Evolutionary conservation across 2,329 filamentous ascomycete genomes (phyloP), one percentile per base, ranked within the genome.

Genomic region (Fusarium illudens): DNA sequence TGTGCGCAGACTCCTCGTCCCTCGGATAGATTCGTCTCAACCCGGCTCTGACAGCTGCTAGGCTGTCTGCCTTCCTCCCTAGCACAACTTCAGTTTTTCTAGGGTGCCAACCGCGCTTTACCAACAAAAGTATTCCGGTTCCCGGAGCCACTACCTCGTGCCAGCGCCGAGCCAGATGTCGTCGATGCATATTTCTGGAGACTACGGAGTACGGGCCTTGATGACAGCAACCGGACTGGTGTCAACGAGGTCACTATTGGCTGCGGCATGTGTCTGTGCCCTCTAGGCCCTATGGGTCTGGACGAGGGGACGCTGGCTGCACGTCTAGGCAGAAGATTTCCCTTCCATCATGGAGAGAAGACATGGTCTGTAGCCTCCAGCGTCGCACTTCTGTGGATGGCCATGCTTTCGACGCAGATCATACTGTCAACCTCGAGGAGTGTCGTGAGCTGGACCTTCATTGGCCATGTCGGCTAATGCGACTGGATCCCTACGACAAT

Each of bases 401-500:
- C 8, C 36, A 32, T 42, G 51, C 39, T 30, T 39, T 22, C 30
- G 34, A 54, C 20, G 25, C 19, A 42, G 29, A 55, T 44, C 20
- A 39, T 33, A 36, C 30, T 46, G 17, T 54, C 39, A 34, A 29
- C 20, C 33, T 22, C 29, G 13, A 22, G 30, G 29, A 46, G 37
- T 42, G 27, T 42, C 25, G 20, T 11, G 17, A 42, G 33, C 22
- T 17, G 37, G 13, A 13, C 27, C 19, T 32, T 53, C 11, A 53
- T 36, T 29, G 33, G 50, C 10, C 15, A 13, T 39, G n/a, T 68
- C 65, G 61, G 61, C 52, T 66, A 66, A 33, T 32, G 11, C 53
- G 44, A 69, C 57, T 48, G 58, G 65, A 68, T 68, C 65, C 65
- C 65, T 66, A 69, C 65, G 65, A 39, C 62, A 68, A 68, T 68